Conservation (phyloP, 345 rosid species). For the Citrus glauca region DNA sequence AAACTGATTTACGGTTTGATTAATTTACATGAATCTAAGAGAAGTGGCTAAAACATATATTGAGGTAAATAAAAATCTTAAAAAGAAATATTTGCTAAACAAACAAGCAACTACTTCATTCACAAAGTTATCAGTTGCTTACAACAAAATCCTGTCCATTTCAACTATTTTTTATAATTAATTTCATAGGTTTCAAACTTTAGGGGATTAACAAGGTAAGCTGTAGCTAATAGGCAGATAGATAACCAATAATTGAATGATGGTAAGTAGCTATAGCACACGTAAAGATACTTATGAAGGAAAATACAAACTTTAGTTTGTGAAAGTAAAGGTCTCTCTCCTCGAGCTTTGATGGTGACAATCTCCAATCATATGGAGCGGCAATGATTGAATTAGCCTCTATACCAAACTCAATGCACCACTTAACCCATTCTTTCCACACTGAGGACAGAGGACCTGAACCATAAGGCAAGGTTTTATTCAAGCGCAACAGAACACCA, state of each 20-base stretch:
- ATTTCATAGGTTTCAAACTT: background rate
- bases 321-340: constrained; percentile 97
- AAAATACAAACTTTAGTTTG: constrained; percentile 76
- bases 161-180: background rate
- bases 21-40: background rate
- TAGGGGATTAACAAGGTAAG: background rate
- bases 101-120: background rate
- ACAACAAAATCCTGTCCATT: background rate
- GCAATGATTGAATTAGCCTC: constrained; percentile 94
- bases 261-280: background rate
- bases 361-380: constrained; percentile 97
- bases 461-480: constrained; percentile 10
- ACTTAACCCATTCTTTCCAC: constrained; percentile 98
- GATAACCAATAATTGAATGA: background rate
- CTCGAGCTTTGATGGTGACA: constrained; percentile 91
- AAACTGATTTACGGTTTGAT: background rate
- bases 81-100: background rate
- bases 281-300: background rate
- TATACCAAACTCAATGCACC: constrained; percentile 97
- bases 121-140: background rate
- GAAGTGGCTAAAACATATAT: background rate
- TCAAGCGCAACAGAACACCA: constrained; percentile 1
- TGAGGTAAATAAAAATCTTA: background rate
- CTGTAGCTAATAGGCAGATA: background rate
- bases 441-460: constrained; percentile 96